These are phyloP conservation scores for Capillidium rhysosporum DNA, from an alignment of 371 early-diverging fungal genomes.

Conservation along the genomic window DNA sequence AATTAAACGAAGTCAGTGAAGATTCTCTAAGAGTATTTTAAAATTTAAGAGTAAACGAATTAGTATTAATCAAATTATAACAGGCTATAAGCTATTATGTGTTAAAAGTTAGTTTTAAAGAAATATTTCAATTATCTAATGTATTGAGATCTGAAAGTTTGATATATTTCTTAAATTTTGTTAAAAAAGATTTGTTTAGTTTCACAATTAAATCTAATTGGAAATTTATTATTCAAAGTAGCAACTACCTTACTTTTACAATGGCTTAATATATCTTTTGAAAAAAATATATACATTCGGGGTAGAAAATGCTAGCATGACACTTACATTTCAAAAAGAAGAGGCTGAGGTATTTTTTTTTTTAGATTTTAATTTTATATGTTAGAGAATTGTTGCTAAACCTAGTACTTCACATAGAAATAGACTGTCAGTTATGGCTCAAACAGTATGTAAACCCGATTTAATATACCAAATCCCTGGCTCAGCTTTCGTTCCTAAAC, in stretches of 20 bases:
- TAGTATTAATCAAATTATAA: background rate
- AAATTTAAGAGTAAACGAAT: background rate
- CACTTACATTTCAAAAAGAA: constrained; percentile 74
- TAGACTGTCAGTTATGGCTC: constrained; percentile 50
- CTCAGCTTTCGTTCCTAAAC: constrained; percentile 45
- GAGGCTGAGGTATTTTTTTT: constrained; percentile 42
- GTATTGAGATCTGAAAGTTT: background rate
- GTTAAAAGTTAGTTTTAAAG: constrained; percentile 27
- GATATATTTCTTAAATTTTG: background rate
- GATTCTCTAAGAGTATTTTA: constrained; percentile 18
- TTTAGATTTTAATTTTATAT: background rate
- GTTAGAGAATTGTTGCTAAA: constrained; percentile 35
- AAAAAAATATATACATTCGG: constrained; percentile 35
- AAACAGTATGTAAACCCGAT: constrained; percentile 41
- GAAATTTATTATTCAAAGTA: constrained; percentile 62
- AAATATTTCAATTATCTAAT: constrained; percentile 14
- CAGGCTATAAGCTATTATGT: constrained; percentile 42
- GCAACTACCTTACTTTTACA: constrained; percentile 51
- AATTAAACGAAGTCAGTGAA: constrained; percentile 36
- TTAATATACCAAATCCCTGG: constrained; percentile 37
- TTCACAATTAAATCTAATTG: constrained; percentile 28
- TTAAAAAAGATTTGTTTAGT: background rate
- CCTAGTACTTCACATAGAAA: constrained; percentile 31
- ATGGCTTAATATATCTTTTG: constrained; percentile 41
- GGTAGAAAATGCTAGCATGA: constrained; percentile 30